These are phyloP conservation scores for Trichoderma sp. DNA, from an alignment of 2,329 filamentous ascomycete genomes.

Conservation along the genomic window DNA sequence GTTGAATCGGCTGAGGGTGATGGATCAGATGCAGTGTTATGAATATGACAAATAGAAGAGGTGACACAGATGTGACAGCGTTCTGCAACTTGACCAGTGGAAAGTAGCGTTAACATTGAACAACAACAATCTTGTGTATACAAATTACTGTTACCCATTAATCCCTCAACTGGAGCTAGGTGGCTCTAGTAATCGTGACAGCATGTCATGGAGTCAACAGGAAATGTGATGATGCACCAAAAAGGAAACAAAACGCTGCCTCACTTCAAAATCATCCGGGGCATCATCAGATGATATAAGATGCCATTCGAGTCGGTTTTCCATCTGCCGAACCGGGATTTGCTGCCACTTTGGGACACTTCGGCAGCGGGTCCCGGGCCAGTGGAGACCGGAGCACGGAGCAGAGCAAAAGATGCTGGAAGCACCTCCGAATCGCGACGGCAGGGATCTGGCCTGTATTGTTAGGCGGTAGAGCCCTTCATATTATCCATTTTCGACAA, in stretches of 20 bases:
- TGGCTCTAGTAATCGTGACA: too few species aligned
- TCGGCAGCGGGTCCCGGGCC: background rate
- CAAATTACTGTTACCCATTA: background rate
- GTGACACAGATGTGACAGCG: background rate
- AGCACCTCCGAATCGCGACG: background rate
- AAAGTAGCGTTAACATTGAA: background rate
- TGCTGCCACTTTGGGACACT: slow-evolving; percentile 5
- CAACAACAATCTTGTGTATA: background rate
- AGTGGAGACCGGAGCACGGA: background rate
- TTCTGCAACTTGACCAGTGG: background rate
- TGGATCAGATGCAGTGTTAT: too few species aligned
- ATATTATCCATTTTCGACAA: background rate
- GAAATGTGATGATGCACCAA: background rate
- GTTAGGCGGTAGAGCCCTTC: background rate
- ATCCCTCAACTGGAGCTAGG: background rate
- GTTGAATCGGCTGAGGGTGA: background rate
- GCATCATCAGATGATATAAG: background rate
- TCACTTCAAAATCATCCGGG: background rate
- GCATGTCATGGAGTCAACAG: too few species aligned
- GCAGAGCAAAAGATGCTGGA: background rate
- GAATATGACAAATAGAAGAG: background rate
- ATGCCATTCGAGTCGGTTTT: background rate
- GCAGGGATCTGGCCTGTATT: background rate
- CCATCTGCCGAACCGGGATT: background rate
- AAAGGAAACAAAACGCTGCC: background rate